These are phyloP conservation scores for Cystoisospora suis DNA, from an alignment of 169 alveolate species.

Conservation along the genomic window DNA sequence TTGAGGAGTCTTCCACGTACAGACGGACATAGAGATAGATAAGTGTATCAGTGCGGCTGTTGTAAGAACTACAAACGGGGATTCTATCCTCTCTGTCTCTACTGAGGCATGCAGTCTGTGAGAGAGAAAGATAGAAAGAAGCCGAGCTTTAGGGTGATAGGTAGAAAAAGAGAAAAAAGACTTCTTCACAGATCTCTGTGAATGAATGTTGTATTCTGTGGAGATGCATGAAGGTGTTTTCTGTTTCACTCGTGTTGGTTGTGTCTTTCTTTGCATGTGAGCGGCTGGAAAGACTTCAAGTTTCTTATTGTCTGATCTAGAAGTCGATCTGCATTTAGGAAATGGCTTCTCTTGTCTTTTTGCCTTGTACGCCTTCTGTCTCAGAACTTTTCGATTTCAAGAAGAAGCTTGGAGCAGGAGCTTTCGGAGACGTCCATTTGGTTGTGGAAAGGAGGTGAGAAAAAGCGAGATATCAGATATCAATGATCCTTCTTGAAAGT, in stretches of 20 bases:
- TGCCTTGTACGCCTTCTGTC: background rate
- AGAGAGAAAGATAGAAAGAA: too few relatives aligned
- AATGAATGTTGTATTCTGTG: background rate
- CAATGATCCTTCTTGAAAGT: too few relatives aligned
- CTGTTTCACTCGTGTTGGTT: background rate
- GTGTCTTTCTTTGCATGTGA: background rate
- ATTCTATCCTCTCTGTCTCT: too few relatives aligned
- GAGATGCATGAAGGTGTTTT: background rate
- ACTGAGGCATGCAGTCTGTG: too few relatives aligned
- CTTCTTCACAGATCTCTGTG: too few relatives aligned
- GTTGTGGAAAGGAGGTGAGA: constrained; percentile 66
- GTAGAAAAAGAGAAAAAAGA: too few relatives aligned
- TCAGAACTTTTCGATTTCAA: constrained; percentile 65
- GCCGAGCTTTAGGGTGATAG: too few relatives aligned
- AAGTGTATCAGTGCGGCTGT: too few relatives aligned
- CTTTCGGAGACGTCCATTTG: constrained; percentile 74
- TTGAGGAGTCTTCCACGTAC: too few relatives aligned
- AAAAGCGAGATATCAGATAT: too few relatives aligned
- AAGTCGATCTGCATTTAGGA: background rate
- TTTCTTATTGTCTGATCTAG: background rate
- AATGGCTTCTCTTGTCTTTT: background rate
- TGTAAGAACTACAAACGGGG: too few relatives aligned
- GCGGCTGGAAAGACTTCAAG: background rate
- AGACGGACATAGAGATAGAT: too few relatives aligned
- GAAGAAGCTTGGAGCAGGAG: constrained; percentile 73